phyloP scores from a whole-genome alignment of 208 protist species.

The Wallacemonas sp. region DNA sequence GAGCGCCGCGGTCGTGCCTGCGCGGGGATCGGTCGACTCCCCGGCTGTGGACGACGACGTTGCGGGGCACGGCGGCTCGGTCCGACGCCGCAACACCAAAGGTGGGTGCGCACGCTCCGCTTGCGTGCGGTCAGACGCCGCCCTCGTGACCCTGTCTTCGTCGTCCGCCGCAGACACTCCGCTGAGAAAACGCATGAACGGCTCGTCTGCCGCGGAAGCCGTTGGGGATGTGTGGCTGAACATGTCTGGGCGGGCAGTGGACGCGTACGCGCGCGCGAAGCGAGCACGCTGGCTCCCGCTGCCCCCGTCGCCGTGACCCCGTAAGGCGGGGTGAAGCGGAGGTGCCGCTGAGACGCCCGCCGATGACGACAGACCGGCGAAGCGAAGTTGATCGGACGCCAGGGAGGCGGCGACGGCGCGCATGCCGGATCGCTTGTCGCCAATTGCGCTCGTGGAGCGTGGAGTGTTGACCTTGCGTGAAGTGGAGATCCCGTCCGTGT shows the following conservation, averaged over 20 bases:
- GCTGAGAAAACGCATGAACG: too few species aligned
- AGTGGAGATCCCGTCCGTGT: conserved; percentile 12
- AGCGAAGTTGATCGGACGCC: not conserved
- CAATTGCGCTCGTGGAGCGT: not conserved
- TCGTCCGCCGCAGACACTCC: too few species aligned
- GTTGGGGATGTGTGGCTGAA: conserved; percentile 21
- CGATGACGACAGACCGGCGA: too few species aligned
- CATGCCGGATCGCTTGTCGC: not conserved
- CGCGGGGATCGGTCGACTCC: too few species aligned
- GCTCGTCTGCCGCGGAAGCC: too few species aligned
- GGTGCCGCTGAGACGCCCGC: too few species aligned
- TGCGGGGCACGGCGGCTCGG: too few species aligned
- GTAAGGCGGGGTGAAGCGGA: too few species aligned
- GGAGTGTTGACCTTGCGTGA: not conserved
- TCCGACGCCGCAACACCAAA: conserved; percentile 3
- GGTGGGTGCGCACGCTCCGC: not conserved
- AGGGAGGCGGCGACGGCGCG: not conserved
- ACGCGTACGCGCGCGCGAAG: not conserved
- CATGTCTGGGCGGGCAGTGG: conserved; percentile 25
- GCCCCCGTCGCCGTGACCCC: not conserved
- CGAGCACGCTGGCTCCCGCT: not conserved
- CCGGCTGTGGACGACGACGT: too few species aligned
- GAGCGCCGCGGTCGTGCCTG: not conserved
- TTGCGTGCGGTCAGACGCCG: not conserved
- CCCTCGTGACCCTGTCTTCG: too few species aligned